Conservation (phyloP, 192 early-diverging fungal species). For the Backusella australiensis region DNA sequence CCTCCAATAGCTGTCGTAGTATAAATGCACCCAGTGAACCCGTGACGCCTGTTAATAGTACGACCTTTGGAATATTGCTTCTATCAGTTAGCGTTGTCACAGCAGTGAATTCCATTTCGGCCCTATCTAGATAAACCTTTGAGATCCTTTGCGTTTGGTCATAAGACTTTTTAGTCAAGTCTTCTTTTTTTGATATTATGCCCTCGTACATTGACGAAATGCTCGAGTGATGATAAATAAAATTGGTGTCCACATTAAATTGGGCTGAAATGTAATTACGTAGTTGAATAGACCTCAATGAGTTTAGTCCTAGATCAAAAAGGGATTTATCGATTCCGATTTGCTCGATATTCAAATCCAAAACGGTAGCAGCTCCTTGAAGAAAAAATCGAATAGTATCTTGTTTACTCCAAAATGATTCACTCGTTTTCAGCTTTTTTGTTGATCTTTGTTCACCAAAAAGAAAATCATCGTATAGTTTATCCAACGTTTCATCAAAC, state of each 20-base stretch:
- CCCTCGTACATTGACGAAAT: neutral
- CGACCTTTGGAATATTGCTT: slow-evolving; percentile 6
- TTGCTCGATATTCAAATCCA: neutral
- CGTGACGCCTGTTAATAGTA: slow-evolving; percentile 35
- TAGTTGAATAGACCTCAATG: slow-evolving; percentile 17
- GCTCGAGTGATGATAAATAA: slow-evolving; percentile 26
- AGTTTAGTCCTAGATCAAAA: slow-evolving; percentile 34
- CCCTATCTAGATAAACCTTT: slow-evolving; percentile 1
- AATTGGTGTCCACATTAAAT: slow-evolving; percentile 17
- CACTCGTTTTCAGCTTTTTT: neutral
- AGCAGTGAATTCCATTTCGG: slow-evolving; percentile 11
- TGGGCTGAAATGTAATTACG: slow-evolving; percentile 13
- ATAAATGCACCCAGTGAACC: slow-evolving; percentile 34
- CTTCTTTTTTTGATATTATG: neutral
- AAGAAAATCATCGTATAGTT: slow-evolving; percentile 51
- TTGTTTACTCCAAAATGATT: neutral
- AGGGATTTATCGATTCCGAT: slow-evolving; percentile 12
- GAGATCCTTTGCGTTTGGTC: slow-evolving; percentile 8
- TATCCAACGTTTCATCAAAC: slow-evolving; percentile 48
- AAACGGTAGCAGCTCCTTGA: too few relatives aligned
- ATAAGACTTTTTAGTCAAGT: neutral
- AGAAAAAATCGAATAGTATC: neutral
- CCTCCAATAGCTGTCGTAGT: slow-evolving; percentile 17
- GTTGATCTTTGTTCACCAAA: neutral
- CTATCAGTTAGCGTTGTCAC: neutral